Evolutionary conservation across 2,329 filamentous ascomycete species (phyloP).

Genomic region (Chlorencoelia australis): DNA sequence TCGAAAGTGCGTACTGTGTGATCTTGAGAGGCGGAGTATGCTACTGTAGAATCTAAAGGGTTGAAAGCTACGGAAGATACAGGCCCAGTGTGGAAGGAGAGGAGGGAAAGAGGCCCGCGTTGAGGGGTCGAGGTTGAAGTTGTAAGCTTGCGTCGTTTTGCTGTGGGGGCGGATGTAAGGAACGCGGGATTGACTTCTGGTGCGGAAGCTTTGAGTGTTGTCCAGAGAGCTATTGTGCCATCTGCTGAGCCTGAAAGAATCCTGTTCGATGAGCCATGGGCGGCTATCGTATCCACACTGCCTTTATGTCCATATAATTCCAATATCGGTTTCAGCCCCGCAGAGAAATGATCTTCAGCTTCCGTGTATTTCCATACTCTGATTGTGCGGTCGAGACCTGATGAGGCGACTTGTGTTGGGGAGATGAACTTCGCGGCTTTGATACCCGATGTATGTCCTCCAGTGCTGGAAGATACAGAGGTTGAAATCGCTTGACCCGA

Average conservation of each 20-base stretch:
- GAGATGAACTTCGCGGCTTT: constrained; percentile 81
- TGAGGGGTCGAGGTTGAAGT: constrained; percentile 45
- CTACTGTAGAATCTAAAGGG: constrained; percentile 73
- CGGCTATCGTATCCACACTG: constrained; percentile 62
- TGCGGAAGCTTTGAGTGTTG: constrained; percentile 63
- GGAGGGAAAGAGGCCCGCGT: constrained; percentile 67
- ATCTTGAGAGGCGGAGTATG: constrained; percentile 85
- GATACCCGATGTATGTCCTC: constrained; percentile 66
- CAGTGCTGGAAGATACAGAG: constrained; percentile 53
- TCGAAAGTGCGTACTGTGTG: constrained; percentile 88
- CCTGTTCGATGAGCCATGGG: constrained; percentile 62
- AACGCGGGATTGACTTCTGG: constrained; percentile 62
- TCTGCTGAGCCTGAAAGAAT: constrained; percentile 82
- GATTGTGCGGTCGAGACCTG: constrained; percentile 75
- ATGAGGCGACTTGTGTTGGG: constrained; percentile 67
- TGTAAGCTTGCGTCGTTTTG: constrained; percentile 66
- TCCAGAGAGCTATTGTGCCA: constrained; percentile 81
- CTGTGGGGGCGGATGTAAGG: constrained; percentile 54
- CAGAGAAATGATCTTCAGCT: constrained; percentile 45
- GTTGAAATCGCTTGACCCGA: constrained; percentile 78
- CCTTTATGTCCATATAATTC: constrained; percentile 78
- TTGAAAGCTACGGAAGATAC: constrained; percentile 81
- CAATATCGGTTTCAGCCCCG: constrained; percentile 55
- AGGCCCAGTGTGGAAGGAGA: constrained; percentile 58
- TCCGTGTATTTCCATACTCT: constrained; percentile 85